These are phyloP conservation scores for Coniochaeta prunicola DNA, from an alignment of 2,329 filamentous ascomycete species.

Conservation along the genomic window DNA sequence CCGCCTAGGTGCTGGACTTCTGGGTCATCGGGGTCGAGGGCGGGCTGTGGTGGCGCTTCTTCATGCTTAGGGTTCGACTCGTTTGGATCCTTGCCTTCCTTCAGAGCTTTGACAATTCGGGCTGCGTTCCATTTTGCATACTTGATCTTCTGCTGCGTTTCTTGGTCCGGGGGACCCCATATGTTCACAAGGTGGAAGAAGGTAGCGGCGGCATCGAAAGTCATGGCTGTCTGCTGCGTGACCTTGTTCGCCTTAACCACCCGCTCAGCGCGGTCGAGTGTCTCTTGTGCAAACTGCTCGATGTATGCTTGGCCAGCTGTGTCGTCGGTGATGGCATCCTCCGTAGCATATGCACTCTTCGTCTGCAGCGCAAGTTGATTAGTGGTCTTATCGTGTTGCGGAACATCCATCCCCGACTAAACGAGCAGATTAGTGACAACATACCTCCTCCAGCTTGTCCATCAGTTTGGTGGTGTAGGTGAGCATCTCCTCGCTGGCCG, in stretches of 20 bases:
- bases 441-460: constrained; percentile 79
- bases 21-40: constrained; percentile 56
- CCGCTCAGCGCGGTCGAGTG: constrained; percentile 76
- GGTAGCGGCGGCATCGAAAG: constrained; percentile 84
- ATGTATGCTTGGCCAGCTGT: constrained; percentile 83
- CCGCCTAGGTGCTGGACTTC: constrained; percentile 43
- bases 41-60: constrained; percentile 37
- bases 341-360: constrained; percentile 64
- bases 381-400: background rate
- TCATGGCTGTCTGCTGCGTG: constrained; percentile 87
- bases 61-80: constrained; percentile 71
- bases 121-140: constrained; percentile 95
- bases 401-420: background rate
- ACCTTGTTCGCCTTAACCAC: constrained; percentile 77
- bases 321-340: constrained; percentile 83
- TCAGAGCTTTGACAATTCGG: constrained; percentile 83
- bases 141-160: constrained; percentile 81
- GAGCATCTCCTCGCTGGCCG: constrained; percentile 67
- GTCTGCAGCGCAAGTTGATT: constrained; percentile 35
- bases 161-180: constrained; percentile 69
- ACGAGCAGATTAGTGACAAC: constrained; percentile 6
- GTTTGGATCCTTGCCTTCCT: constrained; percentile 88
- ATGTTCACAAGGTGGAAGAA: constrained; percentile 85
- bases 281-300: constrained; percentile 87
- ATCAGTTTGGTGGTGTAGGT: constrained; percentile 77